These are phyloP conservation scores for Ceratocystis alfenasii DNA, from an alignment of 2,329 filamentous ascomycete species.

Conservation along the genomic window DNA sequence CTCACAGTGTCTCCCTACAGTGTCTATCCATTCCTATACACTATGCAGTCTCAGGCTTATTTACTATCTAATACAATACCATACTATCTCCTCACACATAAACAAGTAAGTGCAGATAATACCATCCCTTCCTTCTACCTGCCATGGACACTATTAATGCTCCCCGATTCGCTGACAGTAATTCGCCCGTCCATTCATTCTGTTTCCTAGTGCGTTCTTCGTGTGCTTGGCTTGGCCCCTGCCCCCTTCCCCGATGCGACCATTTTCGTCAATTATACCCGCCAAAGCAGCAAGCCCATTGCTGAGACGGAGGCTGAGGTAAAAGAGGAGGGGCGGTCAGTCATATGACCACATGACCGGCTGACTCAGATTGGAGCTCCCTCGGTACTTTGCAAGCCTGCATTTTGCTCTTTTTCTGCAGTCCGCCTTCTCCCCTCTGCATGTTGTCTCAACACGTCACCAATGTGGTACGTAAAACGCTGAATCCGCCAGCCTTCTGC, in stretches of 20 bases:
- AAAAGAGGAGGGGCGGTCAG: background rate
- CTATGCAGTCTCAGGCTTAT: too few relatives aligned
- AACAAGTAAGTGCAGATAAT: too few relatives aligned
- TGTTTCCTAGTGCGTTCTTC: too few relatives aligned
- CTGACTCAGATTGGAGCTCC: background rate
- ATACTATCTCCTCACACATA: too few relatives aligned
- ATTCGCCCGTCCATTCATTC: too few relatives aligned
- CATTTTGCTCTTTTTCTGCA: background rate
- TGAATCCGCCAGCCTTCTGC: background rate
- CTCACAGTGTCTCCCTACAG: background rate
- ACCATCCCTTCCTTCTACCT: too few relatives aligned
- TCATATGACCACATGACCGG: background rate
- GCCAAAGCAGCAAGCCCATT: too few relatives aligned
- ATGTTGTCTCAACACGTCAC: conserved; percentile 5
- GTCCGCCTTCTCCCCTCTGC: background rate
- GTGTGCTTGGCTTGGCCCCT: background rate
- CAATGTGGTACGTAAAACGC: background rate
- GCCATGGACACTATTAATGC: too few relatives aligned
- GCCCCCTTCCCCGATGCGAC: background rate
- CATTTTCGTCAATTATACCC: too few relatives aligned
- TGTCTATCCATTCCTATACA: background rate
- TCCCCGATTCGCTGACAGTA: too few relatives aligned
- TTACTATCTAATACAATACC: too few relatives aligned
- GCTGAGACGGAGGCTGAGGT: too few relatives aligned
- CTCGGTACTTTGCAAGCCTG: background rate